Evolutionary conservation across 2,329 filamentous ascomycete species (phyloP).

Genomic region (Dothideomycetidae sp.): DNA sequence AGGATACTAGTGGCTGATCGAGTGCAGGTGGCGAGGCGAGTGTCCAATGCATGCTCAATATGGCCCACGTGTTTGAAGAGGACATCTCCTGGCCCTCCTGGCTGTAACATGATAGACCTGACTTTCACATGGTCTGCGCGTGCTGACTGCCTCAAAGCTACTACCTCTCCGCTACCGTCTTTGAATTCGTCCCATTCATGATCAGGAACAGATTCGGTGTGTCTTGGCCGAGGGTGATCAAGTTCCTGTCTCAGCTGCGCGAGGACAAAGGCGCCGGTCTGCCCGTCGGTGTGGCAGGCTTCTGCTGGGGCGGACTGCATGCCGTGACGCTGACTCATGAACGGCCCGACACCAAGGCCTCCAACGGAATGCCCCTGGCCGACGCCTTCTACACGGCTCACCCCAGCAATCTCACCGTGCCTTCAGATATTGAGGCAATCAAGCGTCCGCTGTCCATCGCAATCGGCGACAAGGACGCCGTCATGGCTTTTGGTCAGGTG

Average conservation of each 20-base stretch:
- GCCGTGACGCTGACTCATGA: conserved; percentile 22
- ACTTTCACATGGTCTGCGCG: background rate
- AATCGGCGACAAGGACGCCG: conserved; percentile 16
- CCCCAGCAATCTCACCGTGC: conserved; percentile 22
- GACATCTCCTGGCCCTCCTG: background rate
- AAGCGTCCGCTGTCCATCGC: conserved; percentile 23
- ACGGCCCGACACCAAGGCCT: conserved; percentile 15
- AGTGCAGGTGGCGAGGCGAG: background rate
- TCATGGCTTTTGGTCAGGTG: background rate
- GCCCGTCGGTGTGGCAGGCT: conserved; percentile 23
- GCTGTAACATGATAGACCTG: too few species aligned
- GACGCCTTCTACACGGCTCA: conserved; percentile 25
- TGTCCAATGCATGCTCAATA: background rate
- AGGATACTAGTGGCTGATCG: too few species aligned
- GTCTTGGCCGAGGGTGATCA: conserved; percentile 17
- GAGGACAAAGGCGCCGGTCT: conserved; percentile 18
- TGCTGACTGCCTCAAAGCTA: conserved; percentile 11
- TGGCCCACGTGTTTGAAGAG: background rate
- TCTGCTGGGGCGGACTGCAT: conserved; percentile 25
- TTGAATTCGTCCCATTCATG: conserved; percentile 17
- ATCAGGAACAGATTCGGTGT: conserved; percentile 14
- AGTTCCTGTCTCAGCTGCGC: conserved; percentile 19
- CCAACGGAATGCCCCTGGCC: conserved; percentile 19
- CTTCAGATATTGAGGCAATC: conserved; percentile 22
- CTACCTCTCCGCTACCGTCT: conserved; percentile 14